Evolutionary conservation across 257 asterid genomes (phyloP), one percentile per base, ranked within the genome.

Genomic region (Fraxinus anomala): DNA sequence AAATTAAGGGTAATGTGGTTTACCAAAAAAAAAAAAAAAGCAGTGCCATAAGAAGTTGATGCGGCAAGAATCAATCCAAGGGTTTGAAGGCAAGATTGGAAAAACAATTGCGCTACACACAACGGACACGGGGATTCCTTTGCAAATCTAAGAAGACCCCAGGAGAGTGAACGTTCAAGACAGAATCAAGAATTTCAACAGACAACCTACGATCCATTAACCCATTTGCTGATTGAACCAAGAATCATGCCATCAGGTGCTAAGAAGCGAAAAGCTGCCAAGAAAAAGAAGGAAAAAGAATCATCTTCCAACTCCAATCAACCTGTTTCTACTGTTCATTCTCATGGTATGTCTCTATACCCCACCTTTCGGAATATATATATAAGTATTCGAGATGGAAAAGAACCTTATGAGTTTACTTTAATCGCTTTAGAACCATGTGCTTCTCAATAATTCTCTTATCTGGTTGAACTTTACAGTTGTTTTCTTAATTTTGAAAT

Each of bases 241-340:
- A 33, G 23, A 54, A 82, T 72, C 87, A 90, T 90, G 95, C 92
- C 95, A 16, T 3, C 24, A 59, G 84, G 84, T 75, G 73, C 84
- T 3, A 80, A 80, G 84, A 80, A 75, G 74, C 77, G 84, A 76
- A 80, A 80, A 80, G 84, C 80, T 31, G 84, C 77, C 67, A 19
- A 80, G 84, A 90, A 88, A 77, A 90, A 87, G 92, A 81, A 83
- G 87, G 83, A 73, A 24, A 81, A 24, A 47, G 90, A 77, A 70
- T 33, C 19, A 33, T 40, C 68, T 31, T 24, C 36, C 67, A 73
- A 70, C 59, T 63, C 78, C 36, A 37, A 77, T 73, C 73, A 56
- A 16, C 75, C 82, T 21, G 61, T 80, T 70, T 68, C 80, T 69
- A 42, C 70, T 23, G 36, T 83, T 74, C 75, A 73, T 72, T 51